Base-by-base conservation (phyloP, 441 rosid species). In the Corymbia citriodora region DNA sequence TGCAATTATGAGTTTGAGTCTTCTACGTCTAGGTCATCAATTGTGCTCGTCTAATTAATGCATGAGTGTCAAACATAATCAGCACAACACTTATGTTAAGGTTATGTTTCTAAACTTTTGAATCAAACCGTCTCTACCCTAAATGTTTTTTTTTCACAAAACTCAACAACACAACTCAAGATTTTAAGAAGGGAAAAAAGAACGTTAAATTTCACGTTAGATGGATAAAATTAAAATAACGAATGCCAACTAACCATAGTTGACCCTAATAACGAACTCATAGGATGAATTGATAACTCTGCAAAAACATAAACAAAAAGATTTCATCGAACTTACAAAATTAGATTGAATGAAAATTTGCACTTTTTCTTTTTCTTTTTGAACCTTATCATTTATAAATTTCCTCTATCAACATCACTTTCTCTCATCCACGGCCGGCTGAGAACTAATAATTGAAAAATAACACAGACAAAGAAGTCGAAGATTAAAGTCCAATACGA, bases 1-100 rank as follows among this genome's bases (percentile, higher is more conserved):
- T 1, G 4, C 10, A 16, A 68, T 31, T 4, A 16, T 5, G 2
- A 68, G 0, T 68, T 31, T 8, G 5, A n/a, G 18, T 63, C 7
- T 27, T 7, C 9, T 52, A 17, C 55, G 15, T 15, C 16, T 53
- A 7, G 55, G 16, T 53, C 55, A 53, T 53, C 8, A 10, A 6
- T 21, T 4, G 13, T 59, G 29, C 29, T 59, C 65, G n/a, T 25
- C 29, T 10, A 13, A 59, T 1, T 40, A 40, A 40, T 40, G 45
- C 45, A 40, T 40, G 45, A 40, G 45, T 40, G 45, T 40, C 5
- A 6, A 40, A 40, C 45, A 40, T 40, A 40, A 40, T 40, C 45
- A 6, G 29, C 65, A 59, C 13, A 1, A 8, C 59, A 8, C 23
- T 5, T 5, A 14, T 12, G 65, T 5, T 59, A 5, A 5, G n/a